phyloP scores from a whole-genome alignment of 1,284 basidiomycete species.

The Malassezia arunalokei region DNA sequence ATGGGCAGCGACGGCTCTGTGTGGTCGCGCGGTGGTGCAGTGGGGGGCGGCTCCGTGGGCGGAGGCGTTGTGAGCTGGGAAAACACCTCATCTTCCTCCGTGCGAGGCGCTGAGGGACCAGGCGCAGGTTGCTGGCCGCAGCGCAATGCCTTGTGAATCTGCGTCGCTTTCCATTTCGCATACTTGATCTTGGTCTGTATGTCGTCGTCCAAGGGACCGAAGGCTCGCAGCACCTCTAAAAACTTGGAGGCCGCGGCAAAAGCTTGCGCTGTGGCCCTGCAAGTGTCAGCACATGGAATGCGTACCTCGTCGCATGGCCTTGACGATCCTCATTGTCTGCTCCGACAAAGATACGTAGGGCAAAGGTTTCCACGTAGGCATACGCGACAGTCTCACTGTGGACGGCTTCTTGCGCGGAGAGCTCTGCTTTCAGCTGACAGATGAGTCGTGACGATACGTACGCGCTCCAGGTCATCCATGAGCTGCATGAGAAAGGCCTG shows the following conservation, averaged over 20 bases:
- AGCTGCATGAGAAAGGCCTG: constrained; percentile 63
- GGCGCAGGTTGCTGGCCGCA: constrained; percentile 50
- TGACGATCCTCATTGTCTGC: constrained; percentile 84
- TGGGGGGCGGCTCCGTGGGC: background rate
- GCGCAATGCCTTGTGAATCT: constrained; percentile 75
- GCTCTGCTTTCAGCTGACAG: constrained; percentile 58
- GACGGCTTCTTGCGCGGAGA: constrained; percentile 67
- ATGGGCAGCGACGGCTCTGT: too few species aligned
- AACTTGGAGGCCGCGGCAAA: constrained; percentile 78
- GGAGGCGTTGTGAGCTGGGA: background rate
- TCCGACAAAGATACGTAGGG: constrained; percentile 66
- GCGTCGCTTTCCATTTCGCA: constrained; percentile 81
- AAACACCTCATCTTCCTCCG: constrained; percentile 7
- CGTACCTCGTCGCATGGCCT: constrained; percentile 62
- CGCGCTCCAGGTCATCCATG: constrained; percentile 64
- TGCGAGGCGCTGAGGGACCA: constrained; percentile 17
- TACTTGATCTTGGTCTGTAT: constrained; percentile 68
- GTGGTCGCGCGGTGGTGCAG: too few species aligned
- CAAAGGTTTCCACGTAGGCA: constrained; percentile 89
- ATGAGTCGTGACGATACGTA: constrained; percentile 29
- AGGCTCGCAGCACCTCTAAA: constrained; percentile 66
- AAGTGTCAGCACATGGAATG: constrained; percentile 5
- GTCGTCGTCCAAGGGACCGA: constrained; percentile 50
- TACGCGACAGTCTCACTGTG: constrained; percentile 68
- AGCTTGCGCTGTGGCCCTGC: constrained; percentile 68